phyloP scores from a whole-genome alignment of 2,329 filamentous ascomycete species.

The Penicillium corylophilum region DNA sequence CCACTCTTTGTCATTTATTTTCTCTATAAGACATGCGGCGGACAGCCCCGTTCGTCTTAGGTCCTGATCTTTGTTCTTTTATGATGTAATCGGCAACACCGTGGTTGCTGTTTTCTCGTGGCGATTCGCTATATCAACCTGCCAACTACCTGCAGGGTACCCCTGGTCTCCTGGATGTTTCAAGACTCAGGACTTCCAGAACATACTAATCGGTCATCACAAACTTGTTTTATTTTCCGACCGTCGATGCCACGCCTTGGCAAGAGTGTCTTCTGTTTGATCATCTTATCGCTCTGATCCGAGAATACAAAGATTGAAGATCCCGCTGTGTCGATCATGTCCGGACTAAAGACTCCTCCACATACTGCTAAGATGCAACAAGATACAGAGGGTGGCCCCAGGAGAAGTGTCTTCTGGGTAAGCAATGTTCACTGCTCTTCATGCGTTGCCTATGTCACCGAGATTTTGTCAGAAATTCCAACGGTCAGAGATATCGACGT shows the following conservation, averaged over 20 bases:
- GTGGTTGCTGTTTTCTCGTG: slow-evolving; percentile 2
- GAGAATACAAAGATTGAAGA: background rate
- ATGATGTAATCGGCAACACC: slow-evolving; percentile 7
- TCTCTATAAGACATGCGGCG: background rate
- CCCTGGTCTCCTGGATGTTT: background rate
- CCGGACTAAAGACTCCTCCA: slow-evolving; percentile 5
- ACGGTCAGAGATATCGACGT: slow-evolving; percentile 41
- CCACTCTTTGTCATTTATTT: slow-evolving; percentile 14
- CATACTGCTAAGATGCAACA: slow-evolving; percentile 11
- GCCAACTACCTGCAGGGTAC: slow-evolving; percentile 7
- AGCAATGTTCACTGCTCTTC: slow-evolving; percentile 52
- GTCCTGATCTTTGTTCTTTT: background rate
- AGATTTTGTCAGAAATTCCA: slow-evolving; percentile 40
- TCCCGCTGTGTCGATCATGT: slow-evolving; percentile 10
- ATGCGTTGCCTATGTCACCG: slow-evolving; percentile 47
- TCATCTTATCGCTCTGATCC: background rate
- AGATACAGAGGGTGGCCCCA: background rate
- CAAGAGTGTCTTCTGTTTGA: background rate
- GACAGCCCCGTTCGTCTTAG: background rate
- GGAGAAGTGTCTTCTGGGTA: slow-evolving; percentile 41
- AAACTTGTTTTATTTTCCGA: background rate
- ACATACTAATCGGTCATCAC: background rate
- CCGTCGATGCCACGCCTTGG: background rate
- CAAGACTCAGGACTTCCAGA: background rate
- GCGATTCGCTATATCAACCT: slow-evolving; percentile 10